phyloP scores from a whole-genome alignment of 495 filamentous ascomycete genomes.

The Aspergillus steynii region DNA sequence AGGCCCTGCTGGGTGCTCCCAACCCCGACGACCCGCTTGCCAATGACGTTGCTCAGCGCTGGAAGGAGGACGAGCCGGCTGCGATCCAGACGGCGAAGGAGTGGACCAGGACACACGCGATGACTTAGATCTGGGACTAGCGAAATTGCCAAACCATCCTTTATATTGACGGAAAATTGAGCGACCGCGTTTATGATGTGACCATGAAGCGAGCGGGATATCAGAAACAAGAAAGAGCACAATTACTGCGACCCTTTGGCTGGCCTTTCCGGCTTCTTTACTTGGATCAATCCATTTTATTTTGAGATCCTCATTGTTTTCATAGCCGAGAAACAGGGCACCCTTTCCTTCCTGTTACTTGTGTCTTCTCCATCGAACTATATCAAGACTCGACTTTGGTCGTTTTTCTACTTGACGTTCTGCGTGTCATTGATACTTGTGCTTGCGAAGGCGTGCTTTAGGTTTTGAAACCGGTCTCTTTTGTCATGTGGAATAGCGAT shows the following conservation, averaged over 20 bases:
- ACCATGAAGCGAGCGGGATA: slow-evolving; percentile 33
- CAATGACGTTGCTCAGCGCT: slow-evolving; percentile 95
- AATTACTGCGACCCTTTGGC: not conserved
- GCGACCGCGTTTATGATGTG: slow-evolving; percentile 31
- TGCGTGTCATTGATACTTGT: not conserved
- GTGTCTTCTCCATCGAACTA: not conserved
- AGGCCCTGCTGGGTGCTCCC: slow-evolving; percentile 91
- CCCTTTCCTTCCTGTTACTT: not conserved
- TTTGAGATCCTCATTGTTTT: not conserved
- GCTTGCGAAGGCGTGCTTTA: not conserved
- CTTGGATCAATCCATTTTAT: not conserved
- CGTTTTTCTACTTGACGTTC: not conserved
- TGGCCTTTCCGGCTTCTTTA: not conserved
- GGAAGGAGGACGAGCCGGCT: slow-evolving; percentile 92
- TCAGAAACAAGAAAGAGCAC: slow-evolving; percentile 1
- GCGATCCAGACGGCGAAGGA: slow-evolving; percentile 88
- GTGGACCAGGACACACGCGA: slow-evolving; percentile 82
- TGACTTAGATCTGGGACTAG: slow-evolving; percentile 39
- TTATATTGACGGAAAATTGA: slow-evolving; percentile 16
- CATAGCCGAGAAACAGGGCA: not conserved
- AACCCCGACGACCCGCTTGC: slow-evolving; percentile 97
- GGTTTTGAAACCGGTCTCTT: not conserved
- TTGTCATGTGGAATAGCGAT: slow-evolving; percentile 1
- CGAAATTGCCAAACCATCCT: slow-evolving; percentile 7
- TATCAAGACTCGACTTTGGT: not conserved